A percentile compares a stretch with the other conserved stretches of the same genome.
Conservation (phyloP, 228 moss, liverwort and hornwort genomes). For the Sphagnum fallax region DNA sequence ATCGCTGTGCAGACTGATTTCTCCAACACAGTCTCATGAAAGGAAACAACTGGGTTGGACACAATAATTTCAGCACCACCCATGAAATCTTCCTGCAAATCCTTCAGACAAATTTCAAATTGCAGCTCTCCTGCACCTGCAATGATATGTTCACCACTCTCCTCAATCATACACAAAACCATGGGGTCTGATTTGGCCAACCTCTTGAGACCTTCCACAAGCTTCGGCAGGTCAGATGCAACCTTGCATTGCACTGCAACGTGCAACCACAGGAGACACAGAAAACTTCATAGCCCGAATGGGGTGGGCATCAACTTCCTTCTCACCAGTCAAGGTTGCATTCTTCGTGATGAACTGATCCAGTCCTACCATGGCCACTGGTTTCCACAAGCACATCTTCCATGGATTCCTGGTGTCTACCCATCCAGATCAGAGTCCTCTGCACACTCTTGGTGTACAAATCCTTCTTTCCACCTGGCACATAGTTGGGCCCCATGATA, state of each 20-base stretch:
- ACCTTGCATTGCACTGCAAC: slow-evolving; percentile 22
- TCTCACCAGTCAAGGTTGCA: slow-evolving; percentile 14
- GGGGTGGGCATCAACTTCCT: slow-evolving; percentile 9
- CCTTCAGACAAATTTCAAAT: slow-evolving; percentile 22
- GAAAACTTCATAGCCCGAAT: slow-evolving; percentile 8
- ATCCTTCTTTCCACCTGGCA: slow-evolving; percentile 21
- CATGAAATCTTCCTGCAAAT: slow-evolving; percentile 16
- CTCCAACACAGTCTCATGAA: slow-evolving; percentile 20
- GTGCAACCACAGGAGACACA: slow-evolving; percentile 16
- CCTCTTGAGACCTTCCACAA: slow-evolving; percentile 21
- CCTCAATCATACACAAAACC: slow-evolving; percentile 6
- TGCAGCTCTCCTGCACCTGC: slow-evolving; percentile 25
- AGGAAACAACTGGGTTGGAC: slow-evolving; percentile 13
- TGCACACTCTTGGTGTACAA: slow-evolving; percentile 19
- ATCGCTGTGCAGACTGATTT: slow-evolving; percentile 17
- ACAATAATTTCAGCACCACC: slow-evolving; percentile 24
- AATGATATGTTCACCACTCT: slow-evolving; percentile 17
- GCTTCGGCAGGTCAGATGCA: slow-evolving; percentile 18
- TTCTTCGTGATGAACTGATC: slow-evolving; percentile 27
- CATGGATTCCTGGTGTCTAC: slow-evolving; percentile 19
- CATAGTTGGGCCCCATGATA: slow-evolving; percentile 21
- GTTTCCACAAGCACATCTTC: slow-evolving; percentile 21
- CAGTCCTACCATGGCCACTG: slow-evolving; percentile 18
- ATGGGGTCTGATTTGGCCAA: slow-evolving; percentile 19
- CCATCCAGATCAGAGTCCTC: slow-evolving; percentile 15